Evolutionary conservation across 2,329 filamentous ascomycete species (phyloP).

Genomic region (Pseudocercospora fuligena): DNA sequence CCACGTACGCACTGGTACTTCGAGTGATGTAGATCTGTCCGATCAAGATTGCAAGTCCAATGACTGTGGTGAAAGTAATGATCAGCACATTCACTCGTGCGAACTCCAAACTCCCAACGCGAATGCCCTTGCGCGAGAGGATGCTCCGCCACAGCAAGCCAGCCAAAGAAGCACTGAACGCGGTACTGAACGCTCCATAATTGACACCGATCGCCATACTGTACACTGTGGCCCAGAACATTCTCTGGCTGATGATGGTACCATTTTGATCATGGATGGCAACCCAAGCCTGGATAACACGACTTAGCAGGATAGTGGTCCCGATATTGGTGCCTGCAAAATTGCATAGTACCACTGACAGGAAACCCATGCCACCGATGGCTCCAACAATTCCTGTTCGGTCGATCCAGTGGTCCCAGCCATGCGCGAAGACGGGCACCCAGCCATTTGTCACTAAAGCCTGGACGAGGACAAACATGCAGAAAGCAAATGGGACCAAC

Average conservation of each 20-base stretch:
- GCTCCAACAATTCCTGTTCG: constrained; percentile 71
- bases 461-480: constrained; percentile 77
- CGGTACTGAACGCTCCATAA: constrained; percentile 74
- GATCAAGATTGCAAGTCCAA: constrained; percentile 65
- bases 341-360: constrained; percentile 72
- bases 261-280: constrained; percentile 58
- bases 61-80: constrained; percentile 69
- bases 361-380: constrained; percentile 73
- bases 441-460: constrained; percentile 74
- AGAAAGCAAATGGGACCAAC: constrained; percentile 72
- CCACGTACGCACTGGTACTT: constrained; percentile 44
- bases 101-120: constrained; percentile 67
- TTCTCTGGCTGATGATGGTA: constrained; percentile 63
- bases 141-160: constrained; percentile 76
- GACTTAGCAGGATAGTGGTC: constrained; percentile 73
- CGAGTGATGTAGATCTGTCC: constrained; percentile 67
- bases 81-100: constrained; percentile 72
- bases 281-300: constrained; percentile 72
- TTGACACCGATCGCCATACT: constrained; percentile 77
- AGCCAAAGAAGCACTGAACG: constrained; percentile 73
- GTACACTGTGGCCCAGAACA: constrained; percentile 75
- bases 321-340: constrained; percentile 80
- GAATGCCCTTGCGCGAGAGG: constrained; percentile 69
- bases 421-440: constrained; percentile 73
- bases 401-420: constrained; percentile 74